Evolutionary conservation across 352 stramenopile genomes (phyloP), one percentile per base, ranked within the genome.

Genomic region (Phytophthora cactorum): DNA sequence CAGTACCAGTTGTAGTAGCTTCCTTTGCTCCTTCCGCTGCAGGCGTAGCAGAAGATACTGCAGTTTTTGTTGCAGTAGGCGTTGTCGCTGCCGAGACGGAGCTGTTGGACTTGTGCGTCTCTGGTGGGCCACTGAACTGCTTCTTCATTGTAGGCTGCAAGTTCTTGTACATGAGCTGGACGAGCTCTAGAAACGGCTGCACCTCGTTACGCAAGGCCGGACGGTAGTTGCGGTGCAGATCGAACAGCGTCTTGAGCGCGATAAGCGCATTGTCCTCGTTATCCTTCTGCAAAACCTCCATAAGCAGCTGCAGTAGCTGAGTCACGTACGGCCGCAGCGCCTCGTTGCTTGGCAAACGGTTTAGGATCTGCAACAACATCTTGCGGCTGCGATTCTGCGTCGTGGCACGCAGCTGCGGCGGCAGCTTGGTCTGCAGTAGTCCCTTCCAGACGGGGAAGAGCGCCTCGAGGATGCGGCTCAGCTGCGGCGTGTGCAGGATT

Each of bases 221-320:
- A 6, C 94, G 88, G 75, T 98, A 99, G 66, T 97, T 98, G 63
- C 98, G 98, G 77, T 99, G 96, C 59, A 99, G 74, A 60, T 99
- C 96, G 71, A 99, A 99, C 34, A 99, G 92, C 63, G 98, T 98
- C 63, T 96, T 91, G 45, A 98, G 77, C 58, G 91, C 94, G 56
- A 98, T 80, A 15, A 99, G 79, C 27, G 93, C 93, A 79, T 99
- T 99, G 43, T 98, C 96, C 76, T 99, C 97, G 70, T 98, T 98
- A 74, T 99, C 98, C 36, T 90, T 79, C 43, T 92, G 86, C 47
- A 99, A 74, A 36, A 98, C 94, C 58, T 97, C 86, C 71, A 99
- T 97, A 22, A 96, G 83, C 52, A 98, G 65, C 28, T 92, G 88
- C 45, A 99, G 78, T 52, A 99, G 80, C 67, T 97, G 82, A 41